Evolutionary conservation across 441 rosid genomes (phyloP).

Genomic region (Viola pubescens): DNA sequence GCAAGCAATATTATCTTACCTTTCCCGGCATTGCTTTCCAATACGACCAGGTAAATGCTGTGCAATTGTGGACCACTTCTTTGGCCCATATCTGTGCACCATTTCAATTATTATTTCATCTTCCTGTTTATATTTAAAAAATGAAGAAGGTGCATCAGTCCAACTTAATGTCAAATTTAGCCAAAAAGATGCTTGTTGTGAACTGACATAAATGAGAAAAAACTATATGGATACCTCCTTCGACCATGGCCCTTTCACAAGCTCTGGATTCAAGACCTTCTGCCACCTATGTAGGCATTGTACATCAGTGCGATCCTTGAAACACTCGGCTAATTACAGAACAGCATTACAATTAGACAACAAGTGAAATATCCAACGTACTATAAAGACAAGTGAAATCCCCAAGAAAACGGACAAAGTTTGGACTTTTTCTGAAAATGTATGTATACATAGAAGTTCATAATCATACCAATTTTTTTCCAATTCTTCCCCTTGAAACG

Average conservation of each 20-base stretch:
- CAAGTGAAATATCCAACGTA: background rate
- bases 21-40: constrained; percentile 97
- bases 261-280: constrained; percentile 97
- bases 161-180: background rate
- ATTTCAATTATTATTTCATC: constrained; percentile 77
- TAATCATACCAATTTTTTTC: constrained; percentile 82
- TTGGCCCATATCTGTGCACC: constrained; percentile 80
- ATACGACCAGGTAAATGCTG: constrained; percentile 94
- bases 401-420: background rate
- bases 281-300: constrained; percentile 99
- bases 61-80: constrained; percentile 97
- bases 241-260: constrained; percentile 99
- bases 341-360: constrained; percentile 30
- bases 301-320: constrained; percentile 98
- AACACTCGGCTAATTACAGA: constrained; percentile 74
- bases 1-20: constrained; percentile 32
- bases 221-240: constrained; percentile 59
- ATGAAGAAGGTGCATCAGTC: background rate
- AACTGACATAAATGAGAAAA: constrained; percentile 6
- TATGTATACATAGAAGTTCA: background rate
- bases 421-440: background rate
- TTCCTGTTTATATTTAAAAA: constrained; percentile 44
- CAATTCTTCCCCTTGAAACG: constrained; percentile 96
- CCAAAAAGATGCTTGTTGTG: background rate
- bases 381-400: background rate